These are phyloP conservation scores for Amaranthus hypochondriacus DNA, from an alignment of 148 eudicot species.

Conservation along the genomic window DNA sequence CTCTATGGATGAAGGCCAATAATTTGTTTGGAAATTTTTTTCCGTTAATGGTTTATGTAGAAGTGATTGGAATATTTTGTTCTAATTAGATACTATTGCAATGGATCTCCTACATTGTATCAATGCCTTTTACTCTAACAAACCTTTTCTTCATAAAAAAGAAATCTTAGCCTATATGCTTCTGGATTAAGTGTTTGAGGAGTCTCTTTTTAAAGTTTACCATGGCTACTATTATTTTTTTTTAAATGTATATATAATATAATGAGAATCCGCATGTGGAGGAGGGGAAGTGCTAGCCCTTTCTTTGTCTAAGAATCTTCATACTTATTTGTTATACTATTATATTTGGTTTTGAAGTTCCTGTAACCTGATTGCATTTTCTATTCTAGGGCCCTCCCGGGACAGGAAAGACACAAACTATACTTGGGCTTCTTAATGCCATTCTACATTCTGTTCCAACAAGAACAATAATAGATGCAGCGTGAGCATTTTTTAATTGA, in stretches of 20 bases:
- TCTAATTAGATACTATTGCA: too few relatives aligned
- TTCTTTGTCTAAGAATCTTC: background rate
- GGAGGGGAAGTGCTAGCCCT: background rate
- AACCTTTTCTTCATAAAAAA: too few relatives aligned
- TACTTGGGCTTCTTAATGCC: conserved; percentile 92
- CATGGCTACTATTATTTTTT: too few relatives aligned
- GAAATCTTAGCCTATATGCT: background rate
- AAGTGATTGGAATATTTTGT: too few relatives aligned
- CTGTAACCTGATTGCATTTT: conserved; percentile 14
- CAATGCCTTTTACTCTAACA: too few relatives aligned
- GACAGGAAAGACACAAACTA: conserved; percentile 97
- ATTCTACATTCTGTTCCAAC: conserved; percentile 90
- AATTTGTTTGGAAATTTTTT: too few relatives aligned
- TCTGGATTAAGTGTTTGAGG: background rate
- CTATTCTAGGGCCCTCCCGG: conserved; percentile 91
- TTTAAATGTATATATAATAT: background rate
- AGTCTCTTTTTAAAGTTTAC: background rate
- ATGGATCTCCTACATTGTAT: too few relatives aligned
- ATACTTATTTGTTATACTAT: background rate
- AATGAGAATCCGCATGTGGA: background rate
- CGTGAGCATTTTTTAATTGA: conserved; percentile 32
- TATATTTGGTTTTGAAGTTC: background rate
- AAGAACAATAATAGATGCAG: conserved; percentile 67
- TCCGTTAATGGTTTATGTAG: too few relatives aligned
- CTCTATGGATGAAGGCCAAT: too few relatives aligned